Percentiles rank a stretch among this genome's conserved stretches.
phyloP scores from a whole-genome alignment of 176 grass and related monocot genomes.

The Dendrocalamus sinicus region DNA sequence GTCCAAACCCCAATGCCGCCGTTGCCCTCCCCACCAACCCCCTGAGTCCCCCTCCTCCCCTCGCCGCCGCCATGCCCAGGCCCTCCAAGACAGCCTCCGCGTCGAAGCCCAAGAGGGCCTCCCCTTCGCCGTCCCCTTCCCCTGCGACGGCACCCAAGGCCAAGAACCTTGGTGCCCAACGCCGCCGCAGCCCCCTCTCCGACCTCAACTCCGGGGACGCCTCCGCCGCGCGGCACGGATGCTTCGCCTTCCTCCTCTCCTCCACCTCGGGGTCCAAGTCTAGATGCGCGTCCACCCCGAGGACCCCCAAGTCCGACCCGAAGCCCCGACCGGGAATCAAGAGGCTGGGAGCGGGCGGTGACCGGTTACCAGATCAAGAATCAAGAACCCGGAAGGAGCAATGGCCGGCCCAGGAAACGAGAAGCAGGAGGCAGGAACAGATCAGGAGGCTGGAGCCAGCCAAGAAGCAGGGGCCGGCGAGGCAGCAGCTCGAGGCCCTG shows the following conservation, averaged over 20 bases:
- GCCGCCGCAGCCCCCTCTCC: slow-evolving; percentile 64
- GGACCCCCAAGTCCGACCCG: slow-evolving; percentile 27
- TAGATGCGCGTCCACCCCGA: slow-evolving; percentile 33
- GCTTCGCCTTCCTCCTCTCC: slow-evolving; percentile 68
- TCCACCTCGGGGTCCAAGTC: slow-evolving; percentile 42
- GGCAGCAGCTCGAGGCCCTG: slow-evolving; percentile 45
- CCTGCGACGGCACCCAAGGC: slow-evolving; percentile 48
- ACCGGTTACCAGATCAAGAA: slow-evolving; percentile 37
- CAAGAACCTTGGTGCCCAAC: slow-evolving; percentile 30
- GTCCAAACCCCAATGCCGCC: slow-evolving; percentile 9
- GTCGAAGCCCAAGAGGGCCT: slow-evolving; percentile 25
- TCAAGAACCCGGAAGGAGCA: slow-evolving; percentile 6
- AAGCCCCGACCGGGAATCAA: background rate
- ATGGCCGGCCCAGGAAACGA: background rate
- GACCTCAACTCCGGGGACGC: slow-evolving; percentile 59
- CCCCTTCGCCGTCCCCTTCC: slow-evolving; percentile 32
- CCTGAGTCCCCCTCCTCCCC: background rate
- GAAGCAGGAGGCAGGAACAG: slow-evolving; percentile 8
- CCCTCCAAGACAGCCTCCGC: slow-evolving; percentile 19
- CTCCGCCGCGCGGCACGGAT: slow-evolving; percentile 35
- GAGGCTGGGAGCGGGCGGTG: background rate
- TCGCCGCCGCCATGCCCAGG: slow-evolving; percentile 22
- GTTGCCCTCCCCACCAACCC: background rate
- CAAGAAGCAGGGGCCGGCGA: slow-evolving; percentile 29
- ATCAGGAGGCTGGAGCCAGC: slow-evolving; percentile 34